phyloP scores from a whole-genome alignment of 2,329 filamentous ascomycete genomes.

The Colletotrichum sp. region DNA sequence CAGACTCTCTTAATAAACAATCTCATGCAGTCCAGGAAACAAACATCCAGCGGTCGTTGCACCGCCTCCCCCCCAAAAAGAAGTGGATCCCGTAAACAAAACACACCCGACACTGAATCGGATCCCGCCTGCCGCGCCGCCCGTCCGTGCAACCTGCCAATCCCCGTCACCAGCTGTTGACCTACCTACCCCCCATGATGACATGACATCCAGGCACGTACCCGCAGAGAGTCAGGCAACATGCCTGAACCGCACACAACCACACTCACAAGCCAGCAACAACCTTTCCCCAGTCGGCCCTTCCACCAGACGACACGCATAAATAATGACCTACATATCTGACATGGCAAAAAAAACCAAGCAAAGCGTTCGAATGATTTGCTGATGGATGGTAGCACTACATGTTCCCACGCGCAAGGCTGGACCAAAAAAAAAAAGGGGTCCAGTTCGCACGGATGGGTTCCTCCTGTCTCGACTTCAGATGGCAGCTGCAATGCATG shows the following conservation, averaged over 20 bases:
- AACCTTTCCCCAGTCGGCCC: not conserved
- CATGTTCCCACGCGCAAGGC: not conserved
- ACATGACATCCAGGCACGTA: not conserved
- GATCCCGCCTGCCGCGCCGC: not conserved
- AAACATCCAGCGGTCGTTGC: not conserved
- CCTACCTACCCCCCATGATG: not conserved
- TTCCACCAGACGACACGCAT: not conserved
- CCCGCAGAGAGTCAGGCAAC: not conserved
- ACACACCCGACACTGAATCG: not conserved
- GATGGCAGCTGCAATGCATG: not conserved
- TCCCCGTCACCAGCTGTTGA: not conserved
- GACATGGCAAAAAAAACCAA: not conserved
- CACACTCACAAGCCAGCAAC: not conserved
- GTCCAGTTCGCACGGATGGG: not conserved
- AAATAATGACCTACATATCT: not conserved
- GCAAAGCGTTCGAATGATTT: not conserved
- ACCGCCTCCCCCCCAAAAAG: not conserved
- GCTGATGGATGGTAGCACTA: not conserved
- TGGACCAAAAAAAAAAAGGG: not conserved
- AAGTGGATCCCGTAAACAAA: not conserved
- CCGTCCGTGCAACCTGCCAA: not conserved
- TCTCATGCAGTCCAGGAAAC: not conserved
- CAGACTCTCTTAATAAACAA: not conserved
- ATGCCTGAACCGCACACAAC: not conserved
- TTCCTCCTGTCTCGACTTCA: not conserved